Base-by-base conservation (phyloP, 1,139 yeast species). In the Kurtzmaniella natalensis region DNA sequence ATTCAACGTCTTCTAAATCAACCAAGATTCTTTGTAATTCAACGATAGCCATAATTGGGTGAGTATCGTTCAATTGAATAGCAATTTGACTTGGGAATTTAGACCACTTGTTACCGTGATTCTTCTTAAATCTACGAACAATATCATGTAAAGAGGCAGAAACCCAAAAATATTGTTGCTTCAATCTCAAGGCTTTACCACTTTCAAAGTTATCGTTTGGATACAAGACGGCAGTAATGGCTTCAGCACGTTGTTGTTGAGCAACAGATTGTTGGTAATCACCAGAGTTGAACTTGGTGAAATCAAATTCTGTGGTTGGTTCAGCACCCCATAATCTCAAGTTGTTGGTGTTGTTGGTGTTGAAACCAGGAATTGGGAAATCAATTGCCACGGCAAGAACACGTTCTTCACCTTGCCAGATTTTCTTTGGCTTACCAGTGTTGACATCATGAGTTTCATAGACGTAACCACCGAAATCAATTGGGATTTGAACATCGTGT, bases 111-210 rank as follows among this genome's bases (percentile, higher is more conserved):
- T 43, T 39, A 52, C 81, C 76, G 51, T 78, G 78, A 36, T 79
- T 61, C 64, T 88, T 88, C 59, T 87, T 81, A 66, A 85, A 88
- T 52, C 97, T 77, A 56, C 96, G 81, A 32, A 88, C 78, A 50
- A 89, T 88, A 57, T 89, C 97, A 50, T 84, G 88, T 45, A 89
- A 72, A 7, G 95, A 85, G 30, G 96, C 96, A 34, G 95, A 81
- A 36, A 89, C 95, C 97, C 97, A 89, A 61, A 89, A 89, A 63
- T 86, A 89, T 61, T 89, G 96, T 64, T 89, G 96, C 61, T 88
- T 89, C 58, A 89, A 76, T 58, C 97, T 79, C 53, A 89, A 72
- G 54, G 86, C 95, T 61, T 89, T 89, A 48, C 97, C 97, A 44
- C 79, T 75, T 53, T 85, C 83, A 57, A 88, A 88, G 59, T 88